These are phyloP conservation scores for Hyaloperonospora brassicae DNA, from an alignment of 352 stramenopile species.

Conservation along the genomic window DNA sequence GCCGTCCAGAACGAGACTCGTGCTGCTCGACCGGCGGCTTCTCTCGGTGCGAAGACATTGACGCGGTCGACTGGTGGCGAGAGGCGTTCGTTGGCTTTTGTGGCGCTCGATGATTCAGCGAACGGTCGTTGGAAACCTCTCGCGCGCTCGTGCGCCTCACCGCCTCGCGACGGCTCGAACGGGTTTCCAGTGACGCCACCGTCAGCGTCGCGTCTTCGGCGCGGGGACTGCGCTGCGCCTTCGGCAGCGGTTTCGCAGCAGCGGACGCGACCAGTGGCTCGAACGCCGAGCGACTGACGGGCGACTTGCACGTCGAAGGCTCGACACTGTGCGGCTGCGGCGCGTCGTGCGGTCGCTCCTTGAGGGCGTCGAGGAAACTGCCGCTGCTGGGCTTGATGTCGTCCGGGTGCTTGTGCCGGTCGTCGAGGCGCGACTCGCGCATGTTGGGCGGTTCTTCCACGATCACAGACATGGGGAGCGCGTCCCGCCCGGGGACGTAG, in stretches of 20 bases:
- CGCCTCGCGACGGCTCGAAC: too few relatives aligned
- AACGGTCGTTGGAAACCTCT: too few relatives aligned
- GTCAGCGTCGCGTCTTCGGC: too few relatives aligned
- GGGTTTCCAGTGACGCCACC: too few relatives aligned
- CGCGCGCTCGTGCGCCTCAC: too few relatives aligned
- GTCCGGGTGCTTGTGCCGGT: conserved; percentile 17
- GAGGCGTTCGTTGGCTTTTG: too few relatives aligned
- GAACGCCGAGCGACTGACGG: conserved; percentile 3
- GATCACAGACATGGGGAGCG: conserved; percentile 27
- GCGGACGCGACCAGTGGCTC: neutral
- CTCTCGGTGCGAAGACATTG: too few relatives aligned
- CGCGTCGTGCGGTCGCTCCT: neutral
- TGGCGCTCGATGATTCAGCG: too few relatives aligned
- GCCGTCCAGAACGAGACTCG: neutral
- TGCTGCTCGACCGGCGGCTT: too few relatives aligned
- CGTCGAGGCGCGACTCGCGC: conserved; percentile 19
- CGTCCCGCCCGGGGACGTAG: conserved; percentile 7
- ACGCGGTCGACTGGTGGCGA: too few relatives aligned
- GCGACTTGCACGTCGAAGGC: neutral
- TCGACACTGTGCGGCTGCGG: neutral
- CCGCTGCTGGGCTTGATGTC: conserved; percentile 16
- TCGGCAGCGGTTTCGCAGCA: too few relatives aligned
- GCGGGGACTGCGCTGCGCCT: too few relatives aligned
- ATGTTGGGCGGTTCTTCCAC: conserved; percentile 20
- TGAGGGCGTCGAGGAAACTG: conserved; percentile 2